Conservation (phyloP, 75 land plant genomes). For the Selaginella moellendorffii region DNA sequence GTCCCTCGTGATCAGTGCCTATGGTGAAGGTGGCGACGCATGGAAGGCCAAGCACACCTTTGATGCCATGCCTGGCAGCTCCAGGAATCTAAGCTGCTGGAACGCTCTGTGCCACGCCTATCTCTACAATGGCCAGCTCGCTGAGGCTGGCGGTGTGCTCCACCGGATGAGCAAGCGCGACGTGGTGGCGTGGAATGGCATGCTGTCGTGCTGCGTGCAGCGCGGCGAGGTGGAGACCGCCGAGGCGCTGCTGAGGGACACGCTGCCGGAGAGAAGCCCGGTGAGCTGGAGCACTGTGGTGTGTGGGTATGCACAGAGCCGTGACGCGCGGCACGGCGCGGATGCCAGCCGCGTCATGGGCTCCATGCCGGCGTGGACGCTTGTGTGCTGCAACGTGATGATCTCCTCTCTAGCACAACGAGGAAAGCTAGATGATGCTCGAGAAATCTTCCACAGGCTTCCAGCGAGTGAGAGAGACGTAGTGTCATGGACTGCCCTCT, state of each 20-base stretch:
- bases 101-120: not conserved
- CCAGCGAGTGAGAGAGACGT: not conserved
- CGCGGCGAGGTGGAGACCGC: not conserved
- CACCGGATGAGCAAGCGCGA: not conserved
- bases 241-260: not conserved
- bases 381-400: constrained; percentile 1
- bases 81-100: not conserved
- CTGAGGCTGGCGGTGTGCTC: not conserved
- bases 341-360: not conserved
- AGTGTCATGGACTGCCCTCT: not conserved
- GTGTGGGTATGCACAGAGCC: not conserved
- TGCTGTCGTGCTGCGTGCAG: constrained; percentile 1
- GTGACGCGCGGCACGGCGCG: not conserved
- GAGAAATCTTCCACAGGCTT: not conserved
- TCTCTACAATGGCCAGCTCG: not conserved
- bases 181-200: not conserved
- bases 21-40: not conserved
- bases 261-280: not conserved
- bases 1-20: not conserved
- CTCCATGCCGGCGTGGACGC: not conserved
- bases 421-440: not conserved
- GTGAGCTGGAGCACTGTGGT: not conserved
- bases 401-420: not conserved
- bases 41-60: not conserved
- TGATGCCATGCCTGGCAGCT: not conserved